A percentile compares a stretch with the other conserved stretches of the same genome.
phyloP scores from a whole-genome alignment of 805 yeast genomes.

The Starmerella davenportii region DNA sequence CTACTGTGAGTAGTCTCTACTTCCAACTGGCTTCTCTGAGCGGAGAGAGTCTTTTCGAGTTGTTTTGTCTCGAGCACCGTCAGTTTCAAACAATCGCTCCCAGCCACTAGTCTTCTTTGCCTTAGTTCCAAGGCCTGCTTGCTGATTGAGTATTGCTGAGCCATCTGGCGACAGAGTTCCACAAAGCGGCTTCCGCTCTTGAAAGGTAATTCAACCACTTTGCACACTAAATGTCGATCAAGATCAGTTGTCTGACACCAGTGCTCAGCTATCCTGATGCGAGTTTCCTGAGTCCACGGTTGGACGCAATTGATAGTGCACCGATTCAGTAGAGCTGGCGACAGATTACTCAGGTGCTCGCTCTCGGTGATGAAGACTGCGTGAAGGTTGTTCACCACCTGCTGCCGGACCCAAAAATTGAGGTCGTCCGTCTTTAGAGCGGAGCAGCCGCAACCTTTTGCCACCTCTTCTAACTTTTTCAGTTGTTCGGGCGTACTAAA shows the following conservation, averaged over 20 bases:
- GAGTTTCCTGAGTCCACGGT: slow-evolving; percentile 38
- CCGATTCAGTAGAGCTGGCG: slow-evolving; percentile 79
- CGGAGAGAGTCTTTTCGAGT: slow-evolving; percentile 36
- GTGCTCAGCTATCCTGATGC: slow-evolving; percentile 6
- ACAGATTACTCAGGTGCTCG: slow-evolving; percentile 32
- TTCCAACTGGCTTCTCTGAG: slow-evolving; percentile 33
- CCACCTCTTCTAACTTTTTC: slow-evolving; percentile 7
- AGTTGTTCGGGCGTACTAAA: slow-evolving; percentile 34
- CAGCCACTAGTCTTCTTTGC: slow-evolving; percentile 55
- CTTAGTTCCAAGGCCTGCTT: slow-evolving; percentile 38
- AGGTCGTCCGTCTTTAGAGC: slow-evolving; percentile 36
- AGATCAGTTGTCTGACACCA: slow-evolving; percentile 11
- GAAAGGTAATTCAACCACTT: not conserved
- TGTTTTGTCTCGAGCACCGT: slow-evolving; percentile 56
- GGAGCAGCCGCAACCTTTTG: slow-evolving; percentile 1
- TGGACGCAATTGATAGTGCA: slow-evolving; percentile 86
- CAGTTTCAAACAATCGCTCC: slow-evolving; percentile 58
- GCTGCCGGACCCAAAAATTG: slow-evolving; percentile 53
- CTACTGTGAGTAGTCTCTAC: slow-evolving; percentile 52
- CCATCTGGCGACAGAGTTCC: slow-evolving; percentile 14
- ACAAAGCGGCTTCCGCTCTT: slow-evolving; percentile 3
- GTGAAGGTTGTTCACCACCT: slow-evolving; percentile 56
- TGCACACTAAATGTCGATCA: slow-evolving; percentile 22
- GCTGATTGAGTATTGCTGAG: slow-evolving; percentile 26
- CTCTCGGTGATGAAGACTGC: slow-evolving; percentile 49